Evolutionary conservation across 1,284 basidiomycete species (phyloP).

Genomic region (Leccinum pallidistipes): DNA sequence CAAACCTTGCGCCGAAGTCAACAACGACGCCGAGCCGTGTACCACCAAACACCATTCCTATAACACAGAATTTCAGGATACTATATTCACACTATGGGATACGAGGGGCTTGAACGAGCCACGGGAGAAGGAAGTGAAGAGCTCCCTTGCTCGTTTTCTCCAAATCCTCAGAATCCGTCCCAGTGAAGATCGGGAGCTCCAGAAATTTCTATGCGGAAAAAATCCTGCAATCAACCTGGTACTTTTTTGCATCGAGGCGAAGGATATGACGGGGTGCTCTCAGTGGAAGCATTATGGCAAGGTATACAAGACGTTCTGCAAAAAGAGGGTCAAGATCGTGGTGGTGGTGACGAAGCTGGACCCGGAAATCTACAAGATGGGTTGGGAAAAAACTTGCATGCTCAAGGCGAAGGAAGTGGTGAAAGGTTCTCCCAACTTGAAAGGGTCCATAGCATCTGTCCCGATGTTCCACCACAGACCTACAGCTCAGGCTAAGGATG

Average conservation of each 20-base stretch:
- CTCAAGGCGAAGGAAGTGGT: background rate
- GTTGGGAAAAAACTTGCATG: slow-evolving; percentile 35
- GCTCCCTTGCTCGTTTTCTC: slow-evolving; percentile 10
- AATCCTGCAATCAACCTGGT: slow-evolving; percentile 13
- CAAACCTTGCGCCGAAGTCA: slow-evolving; percentile 5
- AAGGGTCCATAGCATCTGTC: slow-evolving; percentile 11
- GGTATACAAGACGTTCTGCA: slow-evolving; percentile 18
- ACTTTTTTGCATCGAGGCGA: slow-evolving; percentile 17
- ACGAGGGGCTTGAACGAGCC: slow-evolving; percentile 18
- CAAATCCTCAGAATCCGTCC: slow-evolving; percentile 1
- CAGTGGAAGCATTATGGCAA: slow-evolving; percentile 18
- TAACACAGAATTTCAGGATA: background rate
- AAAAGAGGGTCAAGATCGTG: slow-evolving; percentile 11
- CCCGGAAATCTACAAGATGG: slow-evolving; percentile 26
- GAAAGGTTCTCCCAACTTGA: slow-evolving; percentile 5
- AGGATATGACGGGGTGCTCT: slow-evolving; percentile 13
- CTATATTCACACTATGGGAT: slow-evolving; percentile 13
- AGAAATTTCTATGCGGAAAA: slow-evolving; percentile 12
- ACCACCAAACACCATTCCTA: slow-evolving; percentile 5
- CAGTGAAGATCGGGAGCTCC: slow-evolving; percentile 15
- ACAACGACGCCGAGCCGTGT: slow-evolving; percentile 15
- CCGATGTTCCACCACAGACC: slow-evolving; percentile 5
- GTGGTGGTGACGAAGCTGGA: slow-evolving; percentile 40
- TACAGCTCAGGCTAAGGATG: slow-evolving; percentile 9
- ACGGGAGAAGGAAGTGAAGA: background rate